Base-by-base conservation (phyloP, 2,329 filamentous ascomycete species). In the Penicillium italicum region DNA sequence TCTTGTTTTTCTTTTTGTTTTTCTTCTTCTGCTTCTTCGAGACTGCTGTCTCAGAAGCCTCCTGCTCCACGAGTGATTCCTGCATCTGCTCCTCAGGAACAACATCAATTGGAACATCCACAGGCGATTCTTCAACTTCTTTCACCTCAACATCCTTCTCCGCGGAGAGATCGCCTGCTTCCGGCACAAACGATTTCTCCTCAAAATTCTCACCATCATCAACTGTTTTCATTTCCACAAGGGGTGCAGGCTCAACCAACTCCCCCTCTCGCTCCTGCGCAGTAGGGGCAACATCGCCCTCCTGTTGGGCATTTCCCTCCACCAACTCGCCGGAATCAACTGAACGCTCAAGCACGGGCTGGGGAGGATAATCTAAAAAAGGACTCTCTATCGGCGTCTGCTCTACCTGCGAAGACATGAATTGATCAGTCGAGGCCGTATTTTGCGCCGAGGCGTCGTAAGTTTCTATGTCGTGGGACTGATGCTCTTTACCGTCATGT, bases 401-500 rank as follows among this genome's bases (percentile, higher is more conserved):
- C 66, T 74, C 71, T 74, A 76, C 72, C 74, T 76, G 74, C 71
- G 69, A 69, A 72, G 69, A 72, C 66, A 74, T 66, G 66, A 69
- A 71, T 61, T 74, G 64, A 76, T 76, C 73, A 76, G 74, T 76
- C 74, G 72, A 75, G 72, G 68, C 67, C 64, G 72, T 62, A 66
- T 69, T 64, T 65, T 74, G 70, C 67, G 69, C 69, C 64, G 62
- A 68, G 55, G 62, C 66, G 67, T 66, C 67, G 65, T 68, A 67
- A 58, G 67, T 66, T 63, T 69, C 68, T 58, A 63, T 69, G 69
- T 71, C 73, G 69, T 71, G 74, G 70, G 69, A 72, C 72, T 74
- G 73, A 71, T 72, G 69, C 63, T 76, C 73, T 73, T 76, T 76
- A 76, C 73, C 74, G 67, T 76, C 72, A 68, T 72, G 66, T 68